Percentiles rank a stretch among this genome's conserved stretches.
phyloP scores from a whole-genome alignment of 352 stramenopile species.

The Globisporangium lucens region DNA sequence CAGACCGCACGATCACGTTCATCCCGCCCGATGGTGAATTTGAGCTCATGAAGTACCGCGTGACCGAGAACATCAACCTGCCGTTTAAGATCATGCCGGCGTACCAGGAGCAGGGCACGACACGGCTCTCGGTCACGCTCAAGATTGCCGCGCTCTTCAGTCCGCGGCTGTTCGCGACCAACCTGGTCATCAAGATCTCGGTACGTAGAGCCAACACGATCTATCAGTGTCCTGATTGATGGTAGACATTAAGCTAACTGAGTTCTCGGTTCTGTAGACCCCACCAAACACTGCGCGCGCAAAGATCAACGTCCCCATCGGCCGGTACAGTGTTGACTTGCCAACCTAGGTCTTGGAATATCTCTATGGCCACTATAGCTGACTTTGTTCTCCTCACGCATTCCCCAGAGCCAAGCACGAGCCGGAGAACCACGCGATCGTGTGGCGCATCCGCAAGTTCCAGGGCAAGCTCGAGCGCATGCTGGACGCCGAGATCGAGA shows the following conservation, averaged over 20 bases:
- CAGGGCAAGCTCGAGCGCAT: conserved; percentile 94
- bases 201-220: conserved; percentile 28
- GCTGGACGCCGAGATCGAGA: conserved; percentile 95
- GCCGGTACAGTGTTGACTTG: conserved; percentile 33
- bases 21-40: conserved; percentile 98
- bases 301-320: conserved; percentile 94
- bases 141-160: conserved; percentile 93
- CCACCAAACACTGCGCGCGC: conserved; percentile 96
- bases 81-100: conserved; percentile 98
- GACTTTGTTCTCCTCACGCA: neutral
- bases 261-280: conserved; percentile 25
- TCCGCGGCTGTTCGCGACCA: conserved; percentile 95
- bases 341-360: neutral
- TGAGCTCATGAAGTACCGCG: conserved; percentile 98
- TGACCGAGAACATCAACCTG: conserved; percentile 97
- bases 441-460: conserved; percentile 98
- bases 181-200: conserved; percentile 95
- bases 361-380: neutral
- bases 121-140: conserved; percentile 73
- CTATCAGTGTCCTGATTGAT: neutral
- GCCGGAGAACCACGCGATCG: conserved; percentile 96
- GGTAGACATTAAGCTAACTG: neutral
- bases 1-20: conserved; percentile 96
- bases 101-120: conserved; percentile 93
- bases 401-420: conserved; percentile 93